Evolutionary conservation across 106 monocot species (phyloP).

Genomic region (Xerophyta viscosa): DNA sequence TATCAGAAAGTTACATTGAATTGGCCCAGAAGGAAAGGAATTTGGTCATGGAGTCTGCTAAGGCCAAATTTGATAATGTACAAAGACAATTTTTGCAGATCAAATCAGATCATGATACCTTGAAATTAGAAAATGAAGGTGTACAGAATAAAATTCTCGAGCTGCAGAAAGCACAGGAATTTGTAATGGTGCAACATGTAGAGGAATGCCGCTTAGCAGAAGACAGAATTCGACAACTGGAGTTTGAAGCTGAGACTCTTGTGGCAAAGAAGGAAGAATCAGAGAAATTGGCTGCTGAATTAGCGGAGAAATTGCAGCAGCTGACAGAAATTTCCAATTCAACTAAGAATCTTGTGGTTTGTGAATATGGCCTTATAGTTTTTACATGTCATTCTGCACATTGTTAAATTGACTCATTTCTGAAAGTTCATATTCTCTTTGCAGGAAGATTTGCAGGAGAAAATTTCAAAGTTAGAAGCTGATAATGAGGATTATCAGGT

Average conservation of each 20-base stretch:
- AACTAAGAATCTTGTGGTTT: slow-evolving; percentile 63
- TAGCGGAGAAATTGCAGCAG: slow-evolving; percentile 42
- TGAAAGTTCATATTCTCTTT: no score
- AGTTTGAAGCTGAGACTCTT: slow-evolving; percentile 43
- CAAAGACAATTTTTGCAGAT: slow-evolving; percentile 24
- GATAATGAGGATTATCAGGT: slow-evolving; percentile 44
- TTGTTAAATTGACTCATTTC: no score
- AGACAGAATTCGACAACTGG: slow-evolving; percentile 55
- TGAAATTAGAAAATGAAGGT: slow-evolving; percentile 37
- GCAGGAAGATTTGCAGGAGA: slow-evolving; percentile 56
- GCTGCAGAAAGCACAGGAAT: slow-evolving; percentile 73
- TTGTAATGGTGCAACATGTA: slow-evolving; percentile 88
- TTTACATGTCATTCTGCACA: no score
- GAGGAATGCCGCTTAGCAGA: slow-evolving; percentile 86
- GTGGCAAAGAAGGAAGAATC: slow-evolving; percentile 44
- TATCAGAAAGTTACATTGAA: slow-evolving; percentile 27
- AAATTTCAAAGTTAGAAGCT: slow-evolving; percentile 52
- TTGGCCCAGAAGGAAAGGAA: slow-evolving; percentile 57
- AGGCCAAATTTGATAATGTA: slow-evolving; percentile 48
- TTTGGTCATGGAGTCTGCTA: slow-evolving; percentile 29
- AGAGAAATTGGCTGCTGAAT: slow-evolving; percentile 38
- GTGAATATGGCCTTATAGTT: slow-evolving; percentile 2
- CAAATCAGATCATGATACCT: slow-evolving; percentile 31
- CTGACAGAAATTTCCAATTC: slow-evolving; percentile 43
- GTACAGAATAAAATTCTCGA: slow-evolving; percentile 51